phyloP scores from a whole-genome alignment of 495 filamentous ascomycete species.

The Delitschia confertaspora region DNA sequence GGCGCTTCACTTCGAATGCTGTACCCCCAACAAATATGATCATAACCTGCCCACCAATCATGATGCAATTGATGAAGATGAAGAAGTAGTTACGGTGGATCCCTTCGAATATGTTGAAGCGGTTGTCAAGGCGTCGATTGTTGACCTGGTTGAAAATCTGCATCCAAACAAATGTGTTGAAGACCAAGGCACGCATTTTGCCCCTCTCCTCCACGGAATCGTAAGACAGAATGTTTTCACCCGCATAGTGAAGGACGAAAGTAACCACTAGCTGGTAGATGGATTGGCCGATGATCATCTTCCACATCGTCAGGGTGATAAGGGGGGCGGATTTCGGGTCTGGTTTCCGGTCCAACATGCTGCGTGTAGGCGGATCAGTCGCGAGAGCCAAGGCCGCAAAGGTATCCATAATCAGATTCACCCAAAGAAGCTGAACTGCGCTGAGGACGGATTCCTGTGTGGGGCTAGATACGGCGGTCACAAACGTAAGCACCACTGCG shows the following conservation, averaged over 20 bases:
- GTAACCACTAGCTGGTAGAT: slow-evolving; percentile 78
- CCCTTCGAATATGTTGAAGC: slow-evolving; percentile 83
- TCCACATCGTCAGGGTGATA: slow-evolving; percentile 80
- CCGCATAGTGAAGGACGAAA: slow-evolving; percentile 68
- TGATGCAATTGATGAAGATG: slow-evolving; percentile 69
- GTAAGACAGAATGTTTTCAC: slow-evolving; percentile 54
- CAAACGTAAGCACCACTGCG: slow-evolving; percentile 73
- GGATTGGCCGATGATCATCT: slow-evolving; percentile 83
- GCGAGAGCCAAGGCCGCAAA: slow-evolving; percentile 88
- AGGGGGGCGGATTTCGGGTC: slow-evolving; percentile 68
- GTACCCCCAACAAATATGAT: slow-evolving; percentile 69
- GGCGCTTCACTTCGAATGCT: slow-evolving; percentile 55
- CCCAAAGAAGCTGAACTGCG: slow-evolving; percentile 81
- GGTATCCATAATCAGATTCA: slow-evolving; percentile 94
- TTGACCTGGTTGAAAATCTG: slow-evolving; percentile 89
- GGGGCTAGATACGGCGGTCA: slow-evolving; percentile 61
- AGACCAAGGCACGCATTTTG: slow-evolving; percentile 61
- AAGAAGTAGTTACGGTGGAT: slow-evolving; percentile 74
- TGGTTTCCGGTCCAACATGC: slow-evolving; percentile 63
- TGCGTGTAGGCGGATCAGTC: slow-evolving; percentile 66
- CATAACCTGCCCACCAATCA: slow-evolving; percentile 70
- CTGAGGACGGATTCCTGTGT: slow-evolving; percentile 67
- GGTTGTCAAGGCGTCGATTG: slow-evolving; percentile 78
- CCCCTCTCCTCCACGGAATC: slow-evolving; percentile 32
- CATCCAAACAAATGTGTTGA: slow-evolving; percentile 94